Evolutionary conservation across 768 basidiomycete genomes (phyloP), one percentile per base, ranked within the genome.

Genomic region (Pleurotus pulmonarius): DNA sequence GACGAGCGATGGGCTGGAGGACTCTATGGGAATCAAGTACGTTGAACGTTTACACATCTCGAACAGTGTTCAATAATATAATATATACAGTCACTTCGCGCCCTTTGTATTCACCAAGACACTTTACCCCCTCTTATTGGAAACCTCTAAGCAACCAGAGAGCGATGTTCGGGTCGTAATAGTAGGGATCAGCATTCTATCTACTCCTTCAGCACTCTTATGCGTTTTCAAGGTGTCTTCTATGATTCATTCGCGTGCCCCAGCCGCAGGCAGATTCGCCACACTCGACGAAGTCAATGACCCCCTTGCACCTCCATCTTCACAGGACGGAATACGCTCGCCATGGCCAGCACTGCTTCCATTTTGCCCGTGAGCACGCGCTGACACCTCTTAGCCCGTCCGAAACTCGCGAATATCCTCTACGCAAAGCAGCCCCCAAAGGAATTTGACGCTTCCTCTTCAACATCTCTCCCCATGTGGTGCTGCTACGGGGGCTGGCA

Each of bases 351-450:
- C 18, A 7, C 11, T 5, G 8, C 26, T 15, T 49, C 9, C n/a
- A 43, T 9, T n/a, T 18, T 5, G 18, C 4, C 16, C 29, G 11
- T 16, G 15, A 18, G 24, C 7, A 4, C 18, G 15, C 15, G 20
- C 15, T 43, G 20, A n/a, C 41, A 13, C 3, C 25, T 18, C 38
- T 26, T 20, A 81, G 79, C 57, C 0, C 63, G 69, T 25, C 69
- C 75, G 24, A 80, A 81, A 60, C 62, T 81, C 25, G 72, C 72
- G 8, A 70, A 69, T 46, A 59, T 72, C 15, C 66, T 80, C 4
- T 79, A 69, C 46, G 69, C 70, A 0, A 70, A 69, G 24, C 75
- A 78, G 59, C 60, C 81, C 20, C 77, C 80, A 40, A 67, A 67
- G 11, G 70, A 60, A 24, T 64, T 80, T 40, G 64, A 70, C 24